phyloP scores from a whole-genome alignment of 169 alveolate genomes.

The Cryptosporidium felis region DNA sequence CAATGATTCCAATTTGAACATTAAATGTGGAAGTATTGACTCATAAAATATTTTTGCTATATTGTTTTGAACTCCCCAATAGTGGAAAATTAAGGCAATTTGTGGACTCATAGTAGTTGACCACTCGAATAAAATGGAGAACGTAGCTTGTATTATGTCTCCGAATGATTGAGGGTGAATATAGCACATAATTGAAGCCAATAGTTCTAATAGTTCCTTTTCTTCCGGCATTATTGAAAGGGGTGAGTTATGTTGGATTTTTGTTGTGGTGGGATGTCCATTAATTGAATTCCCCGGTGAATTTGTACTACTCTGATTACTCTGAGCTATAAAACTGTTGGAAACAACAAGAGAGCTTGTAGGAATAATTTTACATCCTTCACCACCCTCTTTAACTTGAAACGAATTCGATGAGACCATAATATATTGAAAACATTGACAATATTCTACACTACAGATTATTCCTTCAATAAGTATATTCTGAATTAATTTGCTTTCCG shows the following conservation, averaged over 20 bases:
- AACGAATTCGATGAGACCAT: neutral
- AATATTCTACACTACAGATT: constrained; percentile 58
- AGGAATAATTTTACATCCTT: constrained; percentile 31
- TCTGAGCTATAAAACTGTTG: neutral
- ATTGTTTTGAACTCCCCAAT: constrained; percentile 67
- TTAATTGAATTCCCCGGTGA: neutral
- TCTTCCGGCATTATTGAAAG: constrained; percentile 67
- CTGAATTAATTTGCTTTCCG: constrained; percentile 47
- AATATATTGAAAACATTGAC: constrained; percentile 38
- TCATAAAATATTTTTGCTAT: constrained; percentile 39
- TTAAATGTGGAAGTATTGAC: constrained; percentile 49
- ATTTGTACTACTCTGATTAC: neutral
- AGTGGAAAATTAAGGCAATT: constrained; percentile 52
- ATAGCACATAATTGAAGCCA: constrained; percentile 49
- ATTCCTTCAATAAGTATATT: constrained; percentile 57
- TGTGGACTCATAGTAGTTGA: constrained; percentile 61
- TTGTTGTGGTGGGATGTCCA: neutral
- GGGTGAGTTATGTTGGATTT: constrained; percentile 2
- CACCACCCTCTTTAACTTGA: constrained; percentile 34
- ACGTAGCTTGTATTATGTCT: constrained; percentile 64
- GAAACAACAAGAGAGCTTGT: constrained; percentile 25
- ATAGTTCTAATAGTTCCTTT: constrained; percentile 45
- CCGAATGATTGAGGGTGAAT: constrained; percentile 70
- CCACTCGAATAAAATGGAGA: constrained; percentile 54
- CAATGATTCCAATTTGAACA: constrained; percentile 34